A percentile compares a stretch with the other conserved stretches of the same genome.
These are phyloP conservation scores for Leucosporidium scottii DNA, from an alignment of 768 basidiomycete genomes.

Conservation along the genomic window DNA sequence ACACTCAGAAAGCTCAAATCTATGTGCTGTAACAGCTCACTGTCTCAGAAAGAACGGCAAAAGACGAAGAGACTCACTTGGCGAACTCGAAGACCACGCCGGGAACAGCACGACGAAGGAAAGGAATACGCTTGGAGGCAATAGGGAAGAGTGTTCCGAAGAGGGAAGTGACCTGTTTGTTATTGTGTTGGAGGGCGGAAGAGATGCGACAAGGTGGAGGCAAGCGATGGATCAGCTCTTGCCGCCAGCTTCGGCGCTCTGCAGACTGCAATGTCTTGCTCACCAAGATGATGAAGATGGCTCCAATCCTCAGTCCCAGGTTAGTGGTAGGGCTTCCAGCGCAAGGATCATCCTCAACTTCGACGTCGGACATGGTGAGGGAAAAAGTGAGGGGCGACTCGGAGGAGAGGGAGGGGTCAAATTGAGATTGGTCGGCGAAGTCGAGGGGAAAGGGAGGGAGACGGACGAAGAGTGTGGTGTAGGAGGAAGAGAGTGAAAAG, in stretches of 20 bases:
- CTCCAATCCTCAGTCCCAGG: slow-evolving; percentile 19
- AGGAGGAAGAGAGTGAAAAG: no score
- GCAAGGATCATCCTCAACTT: not conserved
- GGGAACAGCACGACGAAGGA: slow-evolving; percentile 28
- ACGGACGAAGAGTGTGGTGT: no score
- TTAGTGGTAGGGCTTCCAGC: slow-evolving; percentile 5
- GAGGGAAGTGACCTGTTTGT: slow-evolving; percentile 23
- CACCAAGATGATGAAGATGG: slow-evolving; percentile 27
- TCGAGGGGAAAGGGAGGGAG: no score
- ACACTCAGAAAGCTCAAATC: no score
- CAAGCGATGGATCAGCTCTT: not conserved
- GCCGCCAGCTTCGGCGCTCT: not conserved
- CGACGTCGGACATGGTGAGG: no score
- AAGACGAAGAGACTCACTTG: slow-evolving; percentile 30
- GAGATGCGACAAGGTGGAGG: not conserved
- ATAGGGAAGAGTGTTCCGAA: slow-evolving; percentile 39
- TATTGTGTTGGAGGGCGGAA: slow-evolving; percentile 13
- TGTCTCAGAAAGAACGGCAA: not conserved
- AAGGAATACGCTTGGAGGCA: slow-evolving; percentile 26
- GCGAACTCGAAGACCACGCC: slow-evolving; percentile 35
- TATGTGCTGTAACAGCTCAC: no score
- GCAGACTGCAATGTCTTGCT: not conserved
- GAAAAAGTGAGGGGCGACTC: no score
- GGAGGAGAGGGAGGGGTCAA: no score
- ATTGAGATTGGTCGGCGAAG: no score